Percentiles rank a stretch among this genome's conserved stretches.
phyloP scores from a whole-genome alignment of 495 filamentous ascomycete species.

The Hypoxylon perforatum region DNA sequence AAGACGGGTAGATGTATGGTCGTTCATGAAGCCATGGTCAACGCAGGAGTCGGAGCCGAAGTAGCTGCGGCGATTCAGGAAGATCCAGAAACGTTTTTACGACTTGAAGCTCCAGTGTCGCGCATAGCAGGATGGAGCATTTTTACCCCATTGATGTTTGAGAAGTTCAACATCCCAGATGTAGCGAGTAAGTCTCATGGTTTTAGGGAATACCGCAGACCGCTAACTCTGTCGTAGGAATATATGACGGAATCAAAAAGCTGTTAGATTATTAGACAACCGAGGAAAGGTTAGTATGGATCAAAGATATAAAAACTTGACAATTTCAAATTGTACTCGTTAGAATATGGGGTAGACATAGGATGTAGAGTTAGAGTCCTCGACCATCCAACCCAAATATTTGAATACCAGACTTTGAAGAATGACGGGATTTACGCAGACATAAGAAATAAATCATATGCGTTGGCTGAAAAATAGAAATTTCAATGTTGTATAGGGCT shows the following conservation, averaged over 20 bases:
- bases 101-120: constrained; percentile 90
- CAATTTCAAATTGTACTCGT: no score
- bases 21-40: constrained; percentile 96
- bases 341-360: no score
- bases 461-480: not conserved
- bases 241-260: constrained; percentile 66
- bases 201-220: not conserved
- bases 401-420: no score
- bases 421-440: no score
- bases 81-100: constrained; percentile 79
- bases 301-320: not conserved
- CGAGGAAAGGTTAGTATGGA: not conserved
- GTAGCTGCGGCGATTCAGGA: constrained; percentile 93
- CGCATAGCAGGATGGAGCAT: constrained; percentile 93
- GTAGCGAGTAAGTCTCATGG: constrained; percentile 78
- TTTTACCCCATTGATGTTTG: constrained; percentile 83
- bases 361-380: no score
- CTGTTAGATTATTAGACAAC: constrained; percentile 53
- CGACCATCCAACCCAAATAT: no score
- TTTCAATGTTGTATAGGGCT: not conserved
- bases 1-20: constrained; percentile 93
- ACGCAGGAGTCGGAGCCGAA: constrained; percentile 93
- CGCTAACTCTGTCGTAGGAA: constrained; percentile 53
- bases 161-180: constrained; percentile 90
- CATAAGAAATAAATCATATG: no score